Base-by-base conservation (phyloP, 2,329 filamentous ascomycete species). In the Phoma sp. region DNA sequence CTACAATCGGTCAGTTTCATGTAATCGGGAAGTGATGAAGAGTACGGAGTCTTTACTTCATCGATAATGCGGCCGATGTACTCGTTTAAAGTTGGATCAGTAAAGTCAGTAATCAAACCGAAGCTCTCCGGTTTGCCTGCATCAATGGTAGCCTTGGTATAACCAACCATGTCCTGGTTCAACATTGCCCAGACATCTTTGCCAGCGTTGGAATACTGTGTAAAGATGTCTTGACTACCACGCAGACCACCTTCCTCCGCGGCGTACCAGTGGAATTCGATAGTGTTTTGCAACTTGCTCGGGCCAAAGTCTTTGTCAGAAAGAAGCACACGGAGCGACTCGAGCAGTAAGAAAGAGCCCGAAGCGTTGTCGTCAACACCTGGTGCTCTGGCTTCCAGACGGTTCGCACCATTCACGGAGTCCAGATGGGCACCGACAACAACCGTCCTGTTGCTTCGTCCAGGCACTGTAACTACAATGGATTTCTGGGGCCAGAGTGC, bases 261-360 rank as follows among this genome's bases (percentile, higher is more conserved):
- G 43, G 88, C 90, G 79, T 96, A 96, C 92, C 92, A 96, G 77
- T 96, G 93, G 76, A 97, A 97, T 78, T 97, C 94, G 66, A 98
- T 82, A 1, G 91, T 96, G 78, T 96, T 96, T 57, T 85, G 76
- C 3, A 87, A 88, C 62, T 90, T 85, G 40, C 91, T 91, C 45
- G 82, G 77, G 32, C 87, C 77, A 58, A 96, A 83, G 46, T 87
- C 84, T 57, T 88, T 77, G 24, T 88, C 88, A 61, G 84, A 83
- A 47, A 96, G 82, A 12, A 97, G 82, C 33, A 90, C 88, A 31
- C 91, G 86, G 71, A 98, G 85, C 3, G 92, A 90, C 77, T 98
- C 94, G 47, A 97, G 85, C 64, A 96, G 97, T 21, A 93, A 96
- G 31, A 97, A 91, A 2, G 92, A 93, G 55, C 92, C 92, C 63